Evolutionary conservation across 495 filamentous ascomycete genomes (phyloP), one percentile per base, ranked within the genome.

Genomic region (Hypomontagnella monticulosa): DNA sequence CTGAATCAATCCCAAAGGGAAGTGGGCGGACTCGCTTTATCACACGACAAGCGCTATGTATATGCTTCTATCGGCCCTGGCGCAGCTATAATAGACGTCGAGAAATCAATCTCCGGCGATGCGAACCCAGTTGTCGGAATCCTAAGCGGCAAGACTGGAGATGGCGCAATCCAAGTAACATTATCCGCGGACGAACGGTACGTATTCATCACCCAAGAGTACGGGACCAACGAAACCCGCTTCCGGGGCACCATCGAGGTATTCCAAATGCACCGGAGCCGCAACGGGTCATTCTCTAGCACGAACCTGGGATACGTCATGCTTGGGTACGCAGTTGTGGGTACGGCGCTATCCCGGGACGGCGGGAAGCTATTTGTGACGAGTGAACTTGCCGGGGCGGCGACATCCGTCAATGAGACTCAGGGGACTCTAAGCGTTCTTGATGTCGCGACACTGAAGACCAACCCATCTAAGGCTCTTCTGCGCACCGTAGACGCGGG

Each of bases 191-290:
- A 75, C 51, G 62, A 73, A 14, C 20, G 62, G 12, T 72, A 72
- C 38, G 69, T 48, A 8, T 71, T 73, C 20, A 56, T 74, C 15
- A 72, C 62, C 9, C 55, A 72, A 51, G 70, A 74, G 30, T 41
- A 72, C 46, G 67, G 59, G 30, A 59, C 33, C 8, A 58, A 38
- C 20, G 30, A 38, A 38, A 73, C 60, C 16, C 36, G 15, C 9
- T 20, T 30, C 3, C 44, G 47, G 7, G 67, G 67, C 3, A 55
- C 53, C 4, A 61, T 70, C 38, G 67, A 70, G 27, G 63, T 70
- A 18, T 67, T 70, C 44, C 40, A 67, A n/a, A 36, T 70, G 32
- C 47, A 57, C 30, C 57, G 43, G 4, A n/a, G 53, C 38, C 23
- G 42, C 10, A 67, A 67, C 30, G 62, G 66, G 12, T 62, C 70